Evolutionary conservation across 179 eudicot species (phyloP).

Genomic region (Kewa caespitosa): DNA sequence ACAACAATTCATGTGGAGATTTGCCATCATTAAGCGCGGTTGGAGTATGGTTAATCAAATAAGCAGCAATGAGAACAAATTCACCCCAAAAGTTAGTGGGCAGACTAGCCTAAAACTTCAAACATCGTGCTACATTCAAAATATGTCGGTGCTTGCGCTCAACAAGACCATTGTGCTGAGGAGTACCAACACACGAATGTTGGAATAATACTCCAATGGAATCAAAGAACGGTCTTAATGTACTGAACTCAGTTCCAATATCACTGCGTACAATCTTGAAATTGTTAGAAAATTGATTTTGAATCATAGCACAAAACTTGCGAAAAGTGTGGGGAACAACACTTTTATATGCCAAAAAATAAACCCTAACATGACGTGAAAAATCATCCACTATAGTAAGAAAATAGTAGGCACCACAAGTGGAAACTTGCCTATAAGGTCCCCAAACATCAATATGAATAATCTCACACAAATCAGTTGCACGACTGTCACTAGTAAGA

Average conservation of each 20-base stretch:
- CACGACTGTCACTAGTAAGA: no score
- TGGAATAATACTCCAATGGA: background rate
- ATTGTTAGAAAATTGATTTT: background rate
- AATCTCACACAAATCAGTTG: no score
- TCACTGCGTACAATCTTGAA: background rate
- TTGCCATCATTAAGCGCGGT: background rate
- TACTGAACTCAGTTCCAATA: background rate
- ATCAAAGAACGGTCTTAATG: background rate
- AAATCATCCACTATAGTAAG: no score
- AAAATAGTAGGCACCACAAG: no score
- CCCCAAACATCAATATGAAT: no score
- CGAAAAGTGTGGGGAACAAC: no score
- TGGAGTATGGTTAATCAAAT: background rate
- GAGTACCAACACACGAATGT: background rate
- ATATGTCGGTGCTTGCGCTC: background rate
- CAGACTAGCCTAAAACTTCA: background rate
- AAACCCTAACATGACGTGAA: no score
- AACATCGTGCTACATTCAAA: background rate
- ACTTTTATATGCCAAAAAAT: no score
- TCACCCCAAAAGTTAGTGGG: background rate
- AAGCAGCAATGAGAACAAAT: background rate
- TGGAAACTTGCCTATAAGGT: no score
- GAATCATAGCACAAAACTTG: no score
- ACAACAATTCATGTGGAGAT: background rate
- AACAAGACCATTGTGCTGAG: background rate